A percentile compares a stretch with the other conserved stretches of the same genome.
These are phyloP conservation scores for Termitomyces sp. DNA, from an alignment of 768 basidiomycete species.

Conservation along the genomic window DNA sequence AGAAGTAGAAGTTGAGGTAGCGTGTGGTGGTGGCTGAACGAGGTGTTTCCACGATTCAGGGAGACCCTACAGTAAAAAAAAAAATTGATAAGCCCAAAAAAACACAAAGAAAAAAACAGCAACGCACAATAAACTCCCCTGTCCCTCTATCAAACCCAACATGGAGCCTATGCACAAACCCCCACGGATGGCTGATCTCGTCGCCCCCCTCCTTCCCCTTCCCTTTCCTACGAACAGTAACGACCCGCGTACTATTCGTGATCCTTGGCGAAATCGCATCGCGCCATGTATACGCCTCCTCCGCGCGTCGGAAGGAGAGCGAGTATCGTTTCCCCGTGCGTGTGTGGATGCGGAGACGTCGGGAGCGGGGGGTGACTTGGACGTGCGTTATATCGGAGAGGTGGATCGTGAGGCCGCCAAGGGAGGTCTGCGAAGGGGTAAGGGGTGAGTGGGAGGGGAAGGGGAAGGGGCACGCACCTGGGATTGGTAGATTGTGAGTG, in stretches of 20 bases:
- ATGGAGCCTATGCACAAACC: slow-evolving; percentile 31
- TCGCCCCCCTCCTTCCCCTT: too few relatives aligned
- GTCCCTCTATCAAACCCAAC: slow-evolving; percentile 28
- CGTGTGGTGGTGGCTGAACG: too few relatives aligned
- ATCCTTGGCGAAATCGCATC: slow-evolving; percentile 27
- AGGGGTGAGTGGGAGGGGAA: too few relatives aligned
- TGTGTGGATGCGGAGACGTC: slow-evolving; percentile 14
- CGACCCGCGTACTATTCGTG: slow-evolving; percentile 18
- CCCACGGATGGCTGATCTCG: slow-evolving; percentile 27
- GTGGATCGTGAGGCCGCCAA: slow-evolving; percentile 15
- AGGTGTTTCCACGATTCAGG: slow-evolving; percentile 19
- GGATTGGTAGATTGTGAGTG: slow-evolving; percentile 67
- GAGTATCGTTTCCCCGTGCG: slow-evolving; percentile 21
- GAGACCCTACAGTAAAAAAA: slow-evolving; percentile 13
- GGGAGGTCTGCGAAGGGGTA: too few relatives aligned
- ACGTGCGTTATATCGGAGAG: slow-evolving; percentile 23
- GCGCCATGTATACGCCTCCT: slow-evolving; percentile 28
- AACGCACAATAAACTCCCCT: slow-evolving; percentile 23
- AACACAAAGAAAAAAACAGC: not conserved
- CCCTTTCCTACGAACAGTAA: too few relatives aligned
- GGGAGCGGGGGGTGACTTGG: slow-evolving; percentile 10
- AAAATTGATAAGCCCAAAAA: too few relatives aligned
- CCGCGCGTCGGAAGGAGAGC: slow-evolving; percentile 25
- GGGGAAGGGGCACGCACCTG: too few relatives aligned
- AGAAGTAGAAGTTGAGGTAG: too few relatives aligned